These are phyloP conservation scores for Begonia peltatifolia DNA, from an alignment of 306 rosid genomes.

Conservation along the genomic window DNA sequence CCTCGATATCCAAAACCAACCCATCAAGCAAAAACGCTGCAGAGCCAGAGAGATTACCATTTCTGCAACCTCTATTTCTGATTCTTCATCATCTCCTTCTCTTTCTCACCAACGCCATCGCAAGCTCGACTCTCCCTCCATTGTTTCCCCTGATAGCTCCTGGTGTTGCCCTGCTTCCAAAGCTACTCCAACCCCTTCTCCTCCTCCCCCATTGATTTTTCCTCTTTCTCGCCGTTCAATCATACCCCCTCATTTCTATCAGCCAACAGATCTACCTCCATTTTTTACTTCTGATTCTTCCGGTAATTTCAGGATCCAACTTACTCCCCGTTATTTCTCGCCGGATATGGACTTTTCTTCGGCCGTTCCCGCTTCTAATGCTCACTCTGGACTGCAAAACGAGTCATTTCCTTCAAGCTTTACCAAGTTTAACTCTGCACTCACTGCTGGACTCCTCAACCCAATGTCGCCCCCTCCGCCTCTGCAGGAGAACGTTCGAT, in stretches of 20 bases:
- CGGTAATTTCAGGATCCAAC: conserved; percentile 35
- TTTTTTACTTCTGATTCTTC: conserved; percentile 23
- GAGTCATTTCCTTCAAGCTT: conserved; percentile 67
- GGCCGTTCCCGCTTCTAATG: conserved; percentile 17
- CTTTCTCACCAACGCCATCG: conserved; percentile 6
- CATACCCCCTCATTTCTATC: conserved; percentile 1
- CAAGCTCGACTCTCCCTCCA: conserved; percentile 24
- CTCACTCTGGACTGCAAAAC: conserved; percentile 23
- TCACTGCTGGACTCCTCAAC: conserved; percentile 77
- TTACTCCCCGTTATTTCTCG: conserved; percentile 46
- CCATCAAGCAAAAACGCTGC: conserved; percentile 57
- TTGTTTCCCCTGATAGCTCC: conserved; percentile 24
- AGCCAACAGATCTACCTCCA: conserved; percentile 13
- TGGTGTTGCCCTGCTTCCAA: conserved; percentile 35
- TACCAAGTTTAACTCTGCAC: conserved; percentile 69
- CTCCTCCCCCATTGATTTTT: conserved; percentile 11
- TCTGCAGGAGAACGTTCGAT: conserved; percentile 47
- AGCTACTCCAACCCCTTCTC: conserved; percentile 8
- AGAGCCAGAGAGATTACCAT: conserved; percentile 37
- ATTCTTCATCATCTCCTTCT: conserved; percentile 6
- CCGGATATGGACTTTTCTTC: conserved; percentile 69
- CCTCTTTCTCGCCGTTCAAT: neutral
- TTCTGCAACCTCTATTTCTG: conserved; percentile 15
- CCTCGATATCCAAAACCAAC: conserved; percentile 34
- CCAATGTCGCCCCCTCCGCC: conserved; percentile 79